These are phyloP conservation scores for Corynascus novoguineensis DNA, from an alignment of 495 filamentous ascomycete species.

Conservation along the genomic window DNA sequence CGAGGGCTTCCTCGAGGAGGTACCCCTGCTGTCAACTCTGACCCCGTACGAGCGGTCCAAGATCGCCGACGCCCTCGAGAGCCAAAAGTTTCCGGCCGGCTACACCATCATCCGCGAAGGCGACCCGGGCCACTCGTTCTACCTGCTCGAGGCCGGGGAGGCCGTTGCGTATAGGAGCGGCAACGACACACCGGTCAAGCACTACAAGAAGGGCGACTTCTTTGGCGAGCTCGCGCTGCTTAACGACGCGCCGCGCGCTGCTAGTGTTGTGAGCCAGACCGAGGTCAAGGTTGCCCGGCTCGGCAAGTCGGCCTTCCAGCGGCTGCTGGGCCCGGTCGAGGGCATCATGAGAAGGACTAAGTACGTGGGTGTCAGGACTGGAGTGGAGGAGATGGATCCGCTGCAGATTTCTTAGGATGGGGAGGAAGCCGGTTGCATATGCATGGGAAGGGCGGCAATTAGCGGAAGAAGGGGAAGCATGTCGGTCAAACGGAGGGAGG, in stretches of 20 bases:
- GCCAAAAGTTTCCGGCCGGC: constrained; percentile 75
- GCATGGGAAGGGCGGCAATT: not conserved
- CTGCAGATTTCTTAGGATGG: constrained; percentile 31
- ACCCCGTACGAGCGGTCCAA: constrained; percentile 90
- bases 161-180: constrained; percentile 76
- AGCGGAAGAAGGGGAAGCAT: not conserved
- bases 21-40: constrained; percentile 76
- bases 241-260: constrained; percentile 90
- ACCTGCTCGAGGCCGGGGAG: constrained; percentile 81
- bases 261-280: constrained; percentile 72
- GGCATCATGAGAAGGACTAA: constrained; percentile 82
- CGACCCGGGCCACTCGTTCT: constrained; percentile 88
- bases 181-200: constrained; percentile 60
- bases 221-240: constrained; percentile 92
- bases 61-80: constrained; percentile 93
- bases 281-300: constrained; percentile 92
- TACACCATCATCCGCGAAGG: constrained; percentile 84
- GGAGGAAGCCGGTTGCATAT: not conserved
- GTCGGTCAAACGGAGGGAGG: not conserved
- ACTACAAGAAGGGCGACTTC: constrained; percentile 87
- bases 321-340: constrained; percentile 87
- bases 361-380: constrained; percentile 48
- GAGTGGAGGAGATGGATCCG: constrained; percentile 50
- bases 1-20: constrained; percentile 95
- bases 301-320: constrained; percentile 90